phyloP scores from a whole-genome alignment of 2,329 filamentous ascomycete species.

The Graphilbum ipis-grandicollis region DNA sequence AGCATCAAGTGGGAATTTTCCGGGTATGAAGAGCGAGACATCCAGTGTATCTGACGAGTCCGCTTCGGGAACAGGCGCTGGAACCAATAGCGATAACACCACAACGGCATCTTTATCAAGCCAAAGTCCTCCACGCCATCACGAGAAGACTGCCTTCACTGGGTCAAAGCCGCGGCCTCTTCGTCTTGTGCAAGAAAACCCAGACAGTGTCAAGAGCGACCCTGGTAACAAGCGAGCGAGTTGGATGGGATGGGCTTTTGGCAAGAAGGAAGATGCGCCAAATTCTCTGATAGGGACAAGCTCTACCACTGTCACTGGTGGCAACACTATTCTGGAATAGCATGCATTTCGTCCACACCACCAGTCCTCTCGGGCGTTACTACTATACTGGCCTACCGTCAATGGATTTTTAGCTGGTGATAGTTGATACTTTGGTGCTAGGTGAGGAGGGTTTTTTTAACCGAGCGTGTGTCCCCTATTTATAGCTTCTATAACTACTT shows the following conservation, averaged over 20 bases:
- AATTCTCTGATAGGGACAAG: not conserved
- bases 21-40: constrained; percentile 50
- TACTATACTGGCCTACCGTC: no score
- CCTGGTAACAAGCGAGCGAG: constrained; percentile 40
- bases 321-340: constrained; percentile 7
- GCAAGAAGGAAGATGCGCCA: constrained; percentile 27
- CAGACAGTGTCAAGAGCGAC: constrained; percentile 25
- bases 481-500: no score
- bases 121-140: constrained; percentile 34
- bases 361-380: not conserved
- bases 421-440: no score
- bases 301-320: not conserved
- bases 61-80: constrained; percentile 19
- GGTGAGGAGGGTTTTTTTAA: no score
- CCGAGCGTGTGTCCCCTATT: no score
- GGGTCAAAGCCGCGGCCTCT: constrained; percentile 70
- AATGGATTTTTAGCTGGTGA: no score
- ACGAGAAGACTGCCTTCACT: constrained; percentile 38
- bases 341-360: not conserved
- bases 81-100: constrained; percentile 14
- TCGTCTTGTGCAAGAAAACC: constrained; percentile 69
- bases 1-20: constrained; percentile 41
- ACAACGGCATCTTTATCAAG: constrained; percentile 18
- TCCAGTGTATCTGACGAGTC: constrained; percentile 53
- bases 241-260: constrained; percentile 46